phyloP scores from a whole-genome alignment of 2,329 filamentous ascomycete species.

The Stachybotrys chlorohalonatus region DNA sequence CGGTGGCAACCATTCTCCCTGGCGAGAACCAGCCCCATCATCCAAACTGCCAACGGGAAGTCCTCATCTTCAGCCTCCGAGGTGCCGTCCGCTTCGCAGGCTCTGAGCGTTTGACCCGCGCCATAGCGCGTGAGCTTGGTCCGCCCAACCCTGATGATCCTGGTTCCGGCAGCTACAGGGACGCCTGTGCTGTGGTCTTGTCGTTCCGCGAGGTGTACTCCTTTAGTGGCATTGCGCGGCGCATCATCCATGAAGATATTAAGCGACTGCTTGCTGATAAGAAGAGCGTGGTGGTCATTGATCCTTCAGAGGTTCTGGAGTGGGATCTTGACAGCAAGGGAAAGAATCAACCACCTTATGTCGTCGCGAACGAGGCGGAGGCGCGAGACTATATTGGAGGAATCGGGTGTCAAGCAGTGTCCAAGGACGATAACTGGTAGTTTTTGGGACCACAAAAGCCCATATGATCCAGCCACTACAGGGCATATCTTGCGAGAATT shows the following conservation, averaged over 20 bases:
- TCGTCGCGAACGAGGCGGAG: constrained; percentile 16
- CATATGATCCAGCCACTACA: background rate
- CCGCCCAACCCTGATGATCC: constrained; percentile 11
- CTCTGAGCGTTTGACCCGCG: constrained; percentile 21
- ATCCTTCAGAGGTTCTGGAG: constrained; percentile 15
- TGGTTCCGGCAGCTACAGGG: constrained; percentile 12
- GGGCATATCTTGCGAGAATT: background rate
- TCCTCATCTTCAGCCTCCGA: constrained; percentile 20
- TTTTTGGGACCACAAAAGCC: background rate
- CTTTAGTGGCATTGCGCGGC: constrained; percentile 16
- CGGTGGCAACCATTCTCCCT: constrained; percentile 18
- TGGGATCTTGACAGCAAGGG: constrained; percentile 7
- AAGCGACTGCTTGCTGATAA: constrained; percentile 12
- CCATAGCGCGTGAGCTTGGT: constrained; percentile 18
- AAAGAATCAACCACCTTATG: constrained; percentile 3
- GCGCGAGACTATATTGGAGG: constrained; percentile 19
- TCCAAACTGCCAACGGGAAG: constrained; percentile 15
- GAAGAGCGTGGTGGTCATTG: constrained; percentile 18
- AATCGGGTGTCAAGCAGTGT: constrained; percentile 15
- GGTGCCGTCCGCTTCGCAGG: constrained; percentile 24
- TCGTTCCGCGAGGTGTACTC: constrained; percentile 23
- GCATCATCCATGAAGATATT: constrained; percentile 19
- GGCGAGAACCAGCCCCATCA: constrained; percentile 14
- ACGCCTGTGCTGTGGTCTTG: constrained; percentile 20
- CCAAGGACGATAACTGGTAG: constrained; percentile 13